Evolutionary conservation across 352 stramenopile genomes (phyloP).

Genomic region (Globisporangium nodosum): DNA sequence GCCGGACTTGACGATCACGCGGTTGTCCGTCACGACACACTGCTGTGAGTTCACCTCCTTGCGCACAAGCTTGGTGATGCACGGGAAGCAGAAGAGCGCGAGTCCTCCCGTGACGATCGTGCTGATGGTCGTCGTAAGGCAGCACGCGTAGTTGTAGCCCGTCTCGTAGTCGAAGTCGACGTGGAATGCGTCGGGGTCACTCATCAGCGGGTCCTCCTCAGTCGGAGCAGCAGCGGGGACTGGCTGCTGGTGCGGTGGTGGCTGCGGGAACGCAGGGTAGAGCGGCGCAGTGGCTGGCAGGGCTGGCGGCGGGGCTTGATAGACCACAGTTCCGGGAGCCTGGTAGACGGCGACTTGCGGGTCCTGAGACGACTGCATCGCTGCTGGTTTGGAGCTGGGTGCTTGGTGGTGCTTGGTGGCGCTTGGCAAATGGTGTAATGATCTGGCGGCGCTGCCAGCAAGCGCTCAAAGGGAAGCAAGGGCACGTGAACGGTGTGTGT

Average conservation of each 20-base stretch:
- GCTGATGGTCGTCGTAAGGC: slow-evolving; percentile 5
- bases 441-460: no score
- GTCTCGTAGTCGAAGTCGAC: slow-evolving; percentile 21
- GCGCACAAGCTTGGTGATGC: slow-evolving; percentile 8
- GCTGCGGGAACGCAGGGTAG: not conserved
- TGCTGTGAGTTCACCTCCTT: slow-evolving; percentile 31
- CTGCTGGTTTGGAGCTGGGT: not conserved
- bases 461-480: not conserved
- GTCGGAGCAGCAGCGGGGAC: not conserved
- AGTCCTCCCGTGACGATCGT: slow-evolving; percentile 6
- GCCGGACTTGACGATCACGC: slow-evolving; percentile 28
- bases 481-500: not conserved
- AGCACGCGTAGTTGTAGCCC: slow-evolving; percentile 14
- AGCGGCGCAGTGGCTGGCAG: not conserved
- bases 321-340: not conserved
- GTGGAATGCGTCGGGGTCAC: slow-evolving; percentile 3
- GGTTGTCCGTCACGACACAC: slow-evolving; percentile 31
- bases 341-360: not conserved
- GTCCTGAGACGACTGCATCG: not conserved
- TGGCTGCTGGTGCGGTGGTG: not conserved
- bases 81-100: slow-evolving; percentile 11
- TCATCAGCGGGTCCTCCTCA: slow-evolving; percentile 3
- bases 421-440: not conserved
- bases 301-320: not conserved
- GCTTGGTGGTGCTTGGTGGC: not conserved